phyloP scores from a whole-genome alignment of 306 rosid genomes.

The Biancaea sappan region DNA sequence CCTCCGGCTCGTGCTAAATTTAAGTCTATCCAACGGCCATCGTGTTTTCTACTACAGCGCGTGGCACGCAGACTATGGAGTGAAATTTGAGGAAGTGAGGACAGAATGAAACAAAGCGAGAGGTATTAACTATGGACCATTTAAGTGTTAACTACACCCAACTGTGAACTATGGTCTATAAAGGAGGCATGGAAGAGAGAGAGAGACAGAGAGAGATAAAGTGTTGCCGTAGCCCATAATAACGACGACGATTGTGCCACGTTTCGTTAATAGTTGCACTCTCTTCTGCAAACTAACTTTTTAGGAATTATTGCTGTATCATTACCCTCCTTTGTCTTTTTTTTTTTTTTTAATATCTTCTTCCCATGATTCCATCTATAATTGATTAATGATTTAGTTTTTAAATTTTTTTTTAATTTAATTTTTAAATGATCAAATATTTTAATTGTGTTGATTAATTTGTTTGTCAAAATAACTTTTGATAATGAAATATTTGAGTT shows the following conservation, averaged over 20 bases:
- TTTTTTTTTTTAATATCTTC: background rate
- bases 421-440: no score
- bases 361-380: no score
- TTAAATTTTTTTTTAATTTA: no score
- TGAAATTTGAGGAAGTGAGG: background rate
- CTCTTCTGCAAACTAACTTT: slow-evolving; percentile 40
- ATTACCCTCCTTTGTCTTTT: slow-evolving; percentile 17
- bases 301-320: slow-evolving; percentile 43
- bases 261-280: background rate
- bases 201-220: background rate
- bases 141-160: no score
- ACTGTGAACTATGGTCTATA: no score
- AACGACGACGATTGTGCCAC: slow-evolving; percentile 34
- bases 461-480: no score
- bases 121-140: no score
- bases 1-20: background rate
- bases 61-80: background rate
- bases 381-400: no score
- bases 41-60: background rate
- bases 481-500: no score
- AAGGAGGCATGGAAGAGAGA: no score
- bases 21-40: background rate
- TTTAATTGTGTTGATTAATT: no score
- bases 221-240: background rate
- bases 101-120: background rate